Evolutionary conservation across 805 yeast species (phyloP), one percentile per base, ranked within the genome.

Genomic region (Cephaloascus albidus): DNA sequence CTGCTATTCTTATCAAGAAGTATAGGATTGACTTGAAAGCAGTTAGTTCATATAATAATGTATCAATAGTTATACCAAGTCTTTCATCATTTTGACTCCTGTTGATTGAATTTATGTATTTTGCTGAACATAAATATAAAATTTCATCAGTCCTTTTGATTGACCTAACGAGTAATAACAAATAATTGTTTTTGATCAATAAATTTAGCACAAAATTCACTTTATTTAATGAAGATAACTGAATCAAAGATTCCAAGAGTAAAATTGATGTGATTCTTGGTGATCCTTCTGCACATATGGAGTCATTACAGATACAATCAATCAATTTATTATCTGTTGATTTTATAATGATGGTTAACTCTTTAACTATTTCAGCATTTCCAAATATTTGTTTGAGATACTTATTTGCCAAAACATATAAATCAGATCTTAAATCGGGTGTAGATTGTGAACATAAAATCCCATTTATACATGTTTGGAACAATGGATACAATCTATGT

Each of bases 241-340:
- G 78, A 20, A 78, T 69, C 38, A 81, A 58, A 1, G 82, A 69
- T 48, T 87, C 95, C 45, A 93, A 57, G 12, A 89, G 62, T n/a
- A 87, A 54, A 12, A 89, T 64, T 2, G 95, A 80, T 0, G 90
- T 78, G 10, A 88, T 72, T 47, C 93, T 72, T 5, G 82, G 72
- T 1, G 82, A 64, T 1, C 90, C 93, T 48, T 84, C 93, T 3
- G 89, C 87, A 39, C 77, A 68, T 14, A 86, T 73, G 0, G 93
- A 80, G 60, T 93, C 97, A 43, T 76, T 78, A 52, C 86, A 81
- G 26, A 87, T 68, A 2, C 74, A 68, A 16, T 76, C 79, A 20
- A 86, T 65, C 38, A 87, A 60, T 45, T 74, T 71, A 15, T 54
- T 51, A 42, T 81, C 94, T 27, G 78, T 71, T 3, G 81, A 69